A percentile compares a stretch with the other conserved stretches of the same genome.
phyloP scores from a whole-genome alignment of 169 alveolate genomes.

The Pseudocohnilembus persalinus region DNA sequence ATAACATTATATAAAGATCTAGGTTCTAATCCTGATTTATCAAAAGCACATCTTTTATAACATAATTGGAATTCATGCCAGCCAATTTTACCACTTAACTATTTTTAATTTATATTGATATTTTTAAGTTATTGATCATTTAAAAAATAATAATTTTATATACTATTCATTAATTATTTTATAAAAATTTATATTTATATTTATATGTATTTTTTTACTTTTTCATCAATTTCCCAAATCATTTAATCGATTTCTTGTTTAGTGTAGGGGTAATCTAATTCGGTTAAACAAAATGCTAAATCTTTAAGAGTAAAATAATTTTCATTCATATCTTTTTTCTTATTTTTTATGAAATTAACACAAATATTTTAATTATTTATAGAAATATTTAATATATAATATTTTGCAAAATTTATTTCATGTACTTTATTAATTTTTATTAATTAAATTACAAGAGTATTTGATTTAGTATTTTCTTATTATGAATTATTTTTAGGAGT shows the following conservation, averaged over 20 bases:
- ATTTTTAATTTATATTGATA: no score
- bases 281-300: conserved; percentile 47
- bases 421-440: no score
- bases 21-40: conserved; percentile 90
- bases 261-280: conserved; percentile 43
- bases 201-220: conserved; percentile 20
- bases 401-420: no score
- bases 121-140: no score
- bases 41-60: conserved; percentile 89
- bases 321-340: conserved; percentile 27
- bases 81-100: conserved; percentile 79
- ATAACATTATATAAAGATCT: conserved; percentile 86
- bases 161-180: no score
- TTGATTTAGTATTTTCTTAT: background rate
- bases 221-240: conserved; percentile 93
- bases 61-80: conserved; percentile 87
- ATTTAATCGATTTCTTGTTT: conserved; percentile 76
- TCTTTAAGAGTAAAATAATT: conserved; percentile 43
- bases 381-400: no score
- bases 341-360: no score
- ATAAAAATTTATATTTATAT: no score
- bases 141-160: no score
- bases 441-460: background rate
- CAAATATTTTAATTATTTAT: no score
- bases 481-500: background rate